These are phyloP conservation scores for Phytophthora meadii DNA, from an alignment of 352 stramenopile genomes.

Conservation along the genomic window DNA sequence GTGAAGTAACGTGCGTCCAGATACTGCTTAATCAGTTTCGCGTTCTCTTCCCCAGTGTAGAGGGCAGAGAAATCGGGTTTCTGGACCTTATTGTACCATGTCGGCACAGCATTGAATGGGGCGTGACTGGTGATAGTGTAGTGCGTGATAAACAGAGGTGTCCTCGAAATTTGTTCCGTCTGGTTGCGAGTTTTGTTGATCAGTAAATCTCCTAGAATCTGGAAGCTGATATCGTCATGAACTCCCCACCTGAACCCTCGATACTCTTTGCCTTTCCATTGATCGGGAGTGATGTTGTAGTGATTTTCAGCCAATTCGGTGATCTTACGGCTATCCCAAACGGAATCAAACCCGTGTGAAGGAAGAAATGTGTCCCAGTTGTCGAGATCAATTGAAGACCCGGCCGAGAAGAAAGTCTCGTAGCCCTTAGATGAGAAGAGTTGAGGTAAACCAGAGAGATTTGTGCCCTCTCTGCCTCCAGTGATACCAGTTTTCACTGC, in stretches of 20 bases:
- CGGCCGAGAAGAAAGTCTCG: slow-evolving; percentile 56
- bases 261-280: slow-evolving; percentile 34
- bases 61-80: slow-evolving; percentile 63
- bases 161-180: slow-evolving; percentile 28
- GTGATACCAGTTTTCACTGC: slow-evolving; percentile 42
- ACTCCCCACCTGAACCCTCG: slow-evolving; percentile 44
- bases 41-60: slow-evolving; percentile 44
- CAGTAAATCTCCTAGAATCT: slow-evolving; percentile 55
- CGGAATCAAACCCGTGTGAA: slow-evolving; percentile 55
- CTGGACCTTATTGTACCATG: slow-evolving; percentile 46
- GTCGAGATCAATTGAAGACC: slow-evolving; percentile 48
- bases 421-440: slow-evolving; percentile 61
- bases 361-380: slow-evolving; percentile 59
- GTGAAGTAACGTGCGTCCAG: slow-evolving; percentile 64
- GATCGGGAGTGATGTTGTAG: slow-evolving; percentile 35
- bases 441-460: slow-evolving; percentile 53
- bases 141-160: slow-evolving; percentile 60
- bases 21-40: slow-evolving; percentile 46
- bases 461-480: slow-evolving; percentile 27
- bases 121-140: slow-evolving; percentile 68
- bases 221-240: slow-evolving; percentile 61
- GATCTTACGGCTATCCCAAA: slow-evolving; percentile 46
- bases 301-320: slow-evolving; percentile 40
- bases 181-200: slow-evolving; percentile 52
- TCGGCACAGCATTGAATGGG: slow-evolving; percentile 37